phyloP scores from a whole-genome alignment of 805 yeast species.

The Yamadazyma takamatsuzukensis region DNA sequence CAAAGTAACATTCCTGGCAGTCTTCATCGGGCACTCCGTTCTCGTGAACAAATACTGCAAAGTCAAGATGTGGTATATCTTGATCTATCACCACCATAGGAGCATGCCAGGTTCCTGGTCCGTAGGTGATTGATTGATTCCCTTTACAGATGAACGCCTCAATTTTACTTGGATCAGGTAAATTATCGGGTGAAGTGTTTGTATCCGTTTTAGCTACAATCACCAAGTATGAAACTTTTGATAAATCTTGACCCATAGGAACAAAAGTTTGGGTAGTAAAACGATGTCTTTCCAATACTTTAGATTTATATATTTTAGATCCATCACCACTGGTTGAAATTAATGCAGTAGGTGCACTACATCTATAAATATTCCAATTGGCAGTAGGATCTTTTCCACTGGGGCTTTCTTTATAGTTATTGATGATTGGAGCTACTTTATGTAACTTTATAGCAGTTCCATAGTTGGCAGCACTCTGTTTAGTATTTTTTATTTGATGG shows the following conservation, averaged over 20 bases:
- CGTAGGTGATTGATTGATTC: slow-evolving; percentile 87
- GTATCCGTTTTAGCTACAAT: slow-evolving; percentile 64
- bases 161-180: slow-evolving; percentile 61
- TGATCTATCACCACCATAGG: slow-evolving; percentile 87
- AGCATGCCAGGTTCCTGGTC: slow-evolving; percentile 88
- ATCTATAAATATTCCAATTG: slow-evolving; percentile 80
- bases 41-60: slow-evolving; percentile 86
- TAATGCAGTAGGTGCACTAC: slow-evolving; percentile 70
- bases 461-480: slow-evolving; percentile 66
- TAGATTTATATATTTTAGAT: slow-evolving; percentile 42
- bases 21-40: slow-evolving; percentile 77
- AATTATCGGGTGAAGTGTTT: slow-evolving; percentile 25
- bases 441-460: slow-evolving; percentile 87
- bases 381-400: slow-evolving; percentile 51
- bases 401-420: slow-evolving; percentile 46
- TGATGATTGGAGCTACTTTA: slow-evolving; percentile 65
- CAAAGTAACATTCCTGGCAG: slow-evolving; percentile 73
- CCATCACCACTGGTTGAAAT: slow-evolving; percentile 21
- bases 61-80: slow-evolving; percentile 53
- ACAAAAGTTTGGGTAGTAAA: slow-evolving; percentile 82
- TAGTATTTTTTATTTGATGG: slow-evolving; percentile 54
- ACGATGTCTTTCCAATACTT: slow-evolving; percentile 88
- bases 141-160: slow-evolving; percentile 76
- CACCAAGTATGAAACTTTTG: slow-evolving; percentile 61
- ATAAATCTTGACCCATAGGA: slow-evolving; percentile 72